Percentiles rank a stretch among this genome's conserved stretches.
Conservation (phyloP, 495 filamentous ascomycete species). For the Corynascus novoguineensis region DNA sequence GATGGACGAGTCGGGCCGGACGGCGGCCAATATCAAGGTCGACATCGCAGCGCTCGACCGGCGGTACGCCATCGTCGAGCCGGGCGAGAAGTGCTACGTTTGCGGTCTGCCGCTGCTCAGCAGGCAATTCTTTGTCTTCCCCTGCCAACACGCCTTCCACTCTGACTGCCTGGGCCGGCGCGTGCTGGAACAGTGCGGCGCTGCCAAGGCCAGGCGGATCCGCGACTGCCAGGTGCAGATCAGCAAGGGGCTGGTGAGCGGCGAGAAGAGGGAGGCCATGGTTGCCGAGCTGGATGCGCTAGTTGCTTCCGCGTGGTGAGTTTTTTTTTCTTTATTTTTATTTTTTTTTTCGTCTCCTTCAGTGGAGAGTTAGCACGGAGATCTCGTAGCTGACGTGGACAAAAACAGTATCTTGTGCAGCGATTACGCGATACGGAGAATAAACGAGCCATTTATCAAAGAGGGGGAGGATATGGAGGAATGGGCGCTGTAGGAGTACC, state of each 20-base stretch:
- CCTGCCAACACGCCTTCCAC: constrained; percentile 96
- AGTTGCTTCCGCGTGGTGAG: constrained; percentile 57
- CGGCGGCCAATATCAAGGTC: constrained; percentile 78
- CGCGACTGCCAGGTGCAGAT: constrained; percentile 78
- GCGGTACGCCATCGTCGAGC: constrained; percentile 93
- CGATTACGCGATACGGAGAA: constrained; percentile 86
- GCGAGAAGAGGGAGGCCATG: constrained; percentile 68
- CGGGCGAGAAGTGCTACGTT: constrained; percentile 86
- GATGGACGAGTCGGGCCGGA: constrained; percentile 88
- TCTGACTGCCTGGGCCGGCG: constrained; percentile 82
- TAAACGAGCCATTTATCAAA: constrained; percentile 85
- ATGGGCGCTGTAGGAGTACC: constrained; percentile 66
- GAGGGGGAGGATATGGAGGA: constrained; percentile 66
- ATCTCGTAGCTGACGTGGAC: neutral
- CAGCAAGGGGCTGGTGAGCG: constrained; percentile 59
- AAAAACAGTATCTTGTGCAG: constrained; percentile 72
- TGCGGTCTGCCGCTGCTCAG: constrained; percentile 80
- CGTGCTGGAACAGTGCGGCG: constrained; percentile 67
- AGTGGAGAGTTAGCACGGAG: too few species aligned
- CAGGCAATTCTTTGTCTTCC: constrained; percentile 94
- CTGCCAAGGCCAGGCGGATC: constrained; percentile 73
- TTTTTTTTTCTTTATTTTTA: constrained; percentile 19
- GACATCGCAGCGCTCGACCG: constrained; percentile 80
- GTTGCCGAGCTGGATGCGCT: constrained; percentile 83
- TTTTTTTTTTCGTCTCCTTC: too few species aligned